Evolutionary conservation across 2,329 filamentous ascomycete species (phyloP).

Genomic region (Botrytis paeoniae): DNA sequence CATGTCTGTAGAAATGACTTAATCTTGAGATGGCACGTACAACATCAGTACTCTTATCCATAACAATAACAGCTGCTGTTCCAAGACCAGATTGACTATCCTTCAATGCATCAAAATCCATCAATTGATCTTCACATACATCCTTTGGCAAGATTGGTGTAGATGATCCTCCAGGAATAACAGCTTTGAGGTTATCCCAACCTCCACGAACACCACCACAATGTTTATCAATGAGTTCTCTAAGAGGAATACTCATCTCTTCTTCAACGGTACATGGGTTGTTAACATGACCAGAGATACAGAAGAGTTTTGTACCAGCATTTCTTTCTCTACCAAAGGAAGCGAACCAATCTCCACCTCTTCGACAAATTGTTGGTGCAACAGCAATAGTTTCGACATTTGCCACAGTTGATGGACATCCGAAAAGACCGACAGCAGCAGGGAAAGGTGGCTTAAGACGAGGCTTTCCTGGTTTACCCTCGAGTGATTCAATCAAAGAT

Average conservation of each 20-base stretch:
- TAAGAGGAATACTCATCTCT: conserved; percentile 97
- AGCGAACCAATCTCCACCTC: conserved; percentile 90
- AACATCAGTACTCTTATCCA: conserved; percentile 97
- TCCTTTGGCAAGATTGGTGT: conserved; percentile 90
- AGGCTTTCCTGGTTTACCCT: conserved; percentile 98
- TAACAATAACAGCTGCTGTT: conserved; percentile 96
- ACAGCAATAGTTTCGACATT: conserved; percentile 98
- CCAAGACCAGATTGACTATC: conserved; percentile 96
- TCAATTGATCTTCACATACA: conserved; percentile 90
- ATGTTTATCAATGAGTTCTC: conserved; percentile 96
- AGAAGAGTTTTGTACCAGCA: conserved; percentile 95
- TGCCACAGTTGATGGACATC: conserved; percentile 95
- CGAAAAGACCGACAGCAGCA: conserved; percentile 93
- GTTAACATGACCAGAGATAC: conserved; percentile 98
- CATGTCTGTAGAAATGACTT: conserved; percentile 96
- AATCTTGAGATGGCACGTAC: conserved; percentile 91
- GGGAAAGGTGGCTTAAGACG: conserved; percentile 98
- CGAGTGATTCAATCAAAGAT: conserved; percentile 93
- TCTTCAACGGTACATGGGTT: conserved; percentile 97
- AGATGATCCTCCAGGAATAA: conserved; percentile 95
- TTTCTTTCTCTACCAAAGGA: conserved; percentile 94
- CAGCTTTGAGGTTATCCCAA: conserved; percentile 94
- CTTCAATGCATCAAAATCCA: conserved; percentile 99
- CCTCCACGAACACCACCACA: conserved; percentile 94
- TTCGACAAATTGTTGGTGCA: conserved; percentile 89